Evolutionary conservation across 495 filamentous ascomycete genomes (phyloP).

Genomic region (Penicillium manginii): DNA sequence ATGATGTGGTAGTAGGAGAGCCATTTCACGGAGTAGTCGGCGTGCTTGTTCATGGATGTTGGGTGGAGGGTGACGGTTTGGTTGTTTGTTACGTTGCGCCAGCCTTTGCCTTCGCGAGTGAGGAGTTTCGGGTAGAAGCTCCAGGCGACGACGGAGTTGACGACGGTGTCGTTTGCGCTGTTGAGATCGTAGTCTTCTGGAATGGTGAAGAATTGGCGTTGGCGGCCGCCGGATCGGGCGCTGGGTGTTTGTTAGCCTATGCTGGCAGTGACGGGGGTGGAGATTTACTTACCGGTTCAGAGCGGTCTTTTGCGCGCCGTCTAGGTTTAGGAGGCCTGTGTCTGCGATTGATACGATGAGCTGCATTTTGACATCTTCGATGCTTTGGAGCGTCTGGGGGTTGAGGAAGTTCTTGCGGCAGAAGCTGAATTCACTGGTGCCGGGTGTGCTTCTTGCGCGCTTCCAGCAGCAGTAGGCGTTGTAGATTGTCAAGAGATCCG

Average conservation of each 20-base stretch:
- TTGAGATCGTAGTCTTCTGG: slow-evolving; percentile 73
- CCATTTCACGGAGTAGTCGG: slow-evolving; percentile 66
- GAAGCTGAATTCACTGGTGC: slow-evolving; percentile 76
- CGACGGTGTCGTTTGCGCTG: slow-evolving; percentile 74
- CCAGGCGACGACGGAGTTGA: slow-evolving; percentile 81
- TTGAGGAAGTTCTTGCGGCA: slow-evolving; percentile 92
- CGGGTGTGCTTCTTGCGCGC: slow-evolving; percentile 66
- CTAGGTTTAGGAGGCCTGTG: slow-evolving; percentile 76
- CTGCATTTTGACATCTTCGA: slow-evolving; percentile 94
- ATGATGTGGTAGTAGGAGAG: slow-evolving; percentile 95
- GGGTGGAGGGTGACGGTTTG: slow-evolving; percentile 84
- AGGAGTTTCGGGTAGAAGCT: slow-evolving; percentile 95
- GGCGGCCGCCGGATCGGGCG: slow-evolving; percentile 57
- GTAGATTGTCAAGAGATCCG: slow-evolving; percentile 88
- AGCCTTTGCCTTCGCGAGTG: slow-evolving; percentile 82
- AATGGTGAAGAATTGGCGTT: slow-evolving; percentile 77
- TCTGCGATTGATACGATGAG: slow-evolving; percentile 80
- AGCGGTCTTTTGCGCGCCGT: slow-evolving; percentile 63
- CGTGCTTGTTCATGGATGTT: slow-evolving; percentile 80
- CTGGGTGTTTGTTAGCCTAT: slow-evolving; percentile 28
- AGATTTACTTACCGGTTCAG: slow-evolving; percentile 57
- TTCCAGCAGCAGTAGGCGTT: slow-evolving; percentile 92
- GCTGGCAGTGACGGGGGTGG: slow-evolving; percentile 18
- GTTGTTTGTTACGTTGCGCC: slow-evolving; percentile 88
- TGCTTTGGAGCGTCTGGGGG: slow-evolving; percentile 78